These are phyloP conservation scores for Trichopus zeylanicus DNA, from an alignment of 116 monocot genomes.

Conservation along the genomic window DNA sequence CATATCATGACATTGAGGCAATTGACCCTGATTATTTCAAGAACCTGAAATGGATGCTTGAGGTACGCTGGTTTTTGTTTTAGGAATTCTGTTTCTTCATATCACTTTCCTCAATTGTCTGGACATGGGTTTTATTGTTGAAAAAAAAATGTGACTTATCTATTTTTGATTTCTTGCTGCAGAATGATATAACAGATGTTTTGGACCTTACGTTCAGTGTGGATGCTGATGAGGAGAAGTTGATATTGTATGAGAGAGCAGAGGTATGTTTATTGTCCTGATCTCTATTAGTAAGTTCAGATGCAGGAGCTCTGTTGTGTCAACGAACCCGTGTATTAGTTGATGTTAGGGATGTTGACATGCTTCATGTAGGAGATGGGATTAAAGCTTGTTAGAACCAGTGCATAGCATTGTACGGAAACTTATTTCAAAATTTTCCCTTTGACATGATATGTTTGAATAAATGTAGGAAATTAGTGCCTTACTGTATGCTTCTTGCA, in stretches of 20 bases:
- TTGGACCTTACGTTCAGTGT: conserved; percentile 96
- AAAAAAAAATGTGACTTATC: background rate
- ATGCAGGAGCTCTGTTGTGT: too few relatives aligned
- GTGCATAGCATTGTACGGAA: too few relatives aligned
- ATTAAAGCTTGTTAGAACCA: too few relatives aligned
- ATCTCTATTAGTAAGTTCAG: background rate
- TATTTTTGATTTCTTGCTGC: conserved; percentile 12
- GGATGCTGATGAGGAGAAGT: conserved; percentile 99
- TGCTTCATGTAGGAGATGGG: too few relatives aligned
- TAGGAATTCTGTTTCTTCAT: background rate
- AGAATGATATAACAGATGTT: conserved; percentile 97
- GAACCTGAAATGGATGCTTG: conserved; percentile 99
- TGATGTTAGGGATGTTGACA: too few relatives aligned
- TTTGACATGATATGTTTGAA: too few relatives aligned
- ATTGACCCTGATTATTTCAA: conserved; percentile 93
- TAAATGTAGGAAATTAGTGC: background rate
- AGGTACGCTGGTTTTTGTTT: conserved; percentile 38
- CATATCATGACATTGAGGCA: conserved; percentile 99
- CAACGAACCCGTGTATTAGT: too few relatives aligned
- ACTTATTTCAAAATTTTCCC: too few relatives aligned
- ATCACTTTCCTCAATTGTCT: background rate
- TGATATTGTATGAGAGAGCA: conserved; percentile 84
- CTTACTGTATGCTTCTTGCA: background rate
- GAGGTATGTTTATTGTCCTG: conserved; percentile 35
- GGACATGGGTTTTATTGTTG: background rate